Evolutionary conservation across 331 rosid species (phyloP), one percentile per base, ranked within the genome.

Genomic region (Pyrus hybrid): DNA sequence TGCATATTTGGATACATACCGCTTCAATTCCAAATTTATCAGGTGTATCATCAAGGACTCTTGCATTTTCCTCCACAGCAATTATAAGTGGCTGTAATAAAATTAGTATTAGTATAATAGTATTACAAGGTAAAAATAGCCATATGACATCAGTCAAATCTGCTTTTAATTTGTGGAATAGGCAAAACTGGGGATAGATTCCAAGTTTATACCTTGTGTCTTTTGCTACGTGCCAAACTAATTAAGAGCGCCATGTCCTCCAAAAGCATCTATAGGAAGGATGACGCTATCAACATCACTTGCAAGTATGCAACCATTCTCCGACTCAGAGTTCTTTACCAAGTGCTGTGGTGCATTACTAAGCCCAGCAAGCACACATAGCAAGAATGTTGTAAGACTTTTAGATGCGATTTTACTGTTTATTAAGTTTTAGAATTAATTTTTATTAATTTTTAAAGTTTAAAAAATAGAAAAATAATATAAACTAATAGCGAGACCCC

Each of bases 341-440:
- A 79, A 23, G 86, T 93, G 90, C 56, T 91, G 97, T 35, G 97
- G 98, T 69, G 96, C 97, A 57, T 77, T 81, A 68, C 96, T 88
- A 74, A 93, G 86, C 76, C 98, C 98, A 76, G 98, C 92, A 73
- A 93, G 96, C 80, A 93, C 97, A 73, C 96, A 93, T n/a, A 8
- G 97, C 67, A 91, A 35, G 43, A 35, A 35, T 35, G 43, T 35
- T 35, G 3, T 8, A 35, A 8, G 43, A 35, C 11, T 35, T 35
- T 35, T 35, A 35, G 12, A 35, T 35, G 12, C 0, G 43, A 35
- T 35, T 35, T 3, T 35, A 35, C 43, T 3, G 12, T 35, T 35
- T 35, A 8, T 35, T 35, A 35, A 2, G 43, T 35, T 35, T 35
- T 35, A 35, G 11, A 35, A 35, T 35, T 35, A 35, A 35, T 35